Evolutionary conservation across 106 monocot genomes (phyloP), one percentile per base, ranked within the genome.

Genomic region (Dactylorhiza incarnata): DNA sequence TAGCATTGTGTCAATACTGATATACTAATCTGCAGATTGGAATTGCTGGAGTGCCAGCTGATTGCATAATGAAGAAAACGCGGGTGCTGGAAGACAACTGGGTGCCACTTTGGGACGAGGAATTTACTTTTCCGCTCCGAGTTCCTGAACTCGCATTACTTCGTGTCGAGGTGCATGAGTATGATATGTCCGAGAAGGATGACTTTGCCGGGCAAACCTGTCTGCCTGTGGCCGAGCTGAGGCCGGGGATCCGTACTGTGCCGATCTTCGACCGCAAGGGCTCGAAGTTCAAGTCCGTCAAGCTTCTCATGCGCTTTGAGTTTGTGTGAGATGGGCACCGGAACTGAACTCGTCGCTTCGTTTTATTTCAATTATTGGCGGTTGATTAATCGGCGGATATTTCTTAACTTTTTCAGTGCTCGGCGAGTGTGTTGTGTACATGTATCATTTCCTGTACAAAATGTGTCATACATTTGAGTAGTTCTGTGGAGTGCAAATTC

Each of bases 181-280:
- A 89, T 5, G 85, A 85, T 45, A 78, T 81, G 75, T 85, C 83
- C 0, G 89, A 89, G 22, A 81, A 85, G 76, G 89, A 85, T 76
- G 85, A 83, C 45, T 89, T 89, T 20, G 89, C 72, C 6, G 89
- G 89, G 17, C 89, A 89, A 73, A 74, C 78, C 17, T 89, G 89
- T 71, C 10, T 89, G 58, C 85, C 83, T 0, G 83, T 89, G 5
- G 73, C 85, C 7, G 85, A 88, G 73, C 25, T 88, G 74, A 80
- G 75, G 19, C 77, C 88, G 4, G 88, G 88, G 19, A 75, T 85
- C 55, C 80, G 88, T n/a, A 74, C 80, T 2, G 80, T 88, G 49
- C 88, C 80, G 1, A 74, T 88, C 43, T 88, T 62, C 10, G 81
- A 88, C 29, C 74, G 62, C 4, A 88, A 82, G 54, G 88, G 88